Evolutionary conservation across 257 asterid species (phyloP).

Genomic region (Prunella vulgaris): DNA sequence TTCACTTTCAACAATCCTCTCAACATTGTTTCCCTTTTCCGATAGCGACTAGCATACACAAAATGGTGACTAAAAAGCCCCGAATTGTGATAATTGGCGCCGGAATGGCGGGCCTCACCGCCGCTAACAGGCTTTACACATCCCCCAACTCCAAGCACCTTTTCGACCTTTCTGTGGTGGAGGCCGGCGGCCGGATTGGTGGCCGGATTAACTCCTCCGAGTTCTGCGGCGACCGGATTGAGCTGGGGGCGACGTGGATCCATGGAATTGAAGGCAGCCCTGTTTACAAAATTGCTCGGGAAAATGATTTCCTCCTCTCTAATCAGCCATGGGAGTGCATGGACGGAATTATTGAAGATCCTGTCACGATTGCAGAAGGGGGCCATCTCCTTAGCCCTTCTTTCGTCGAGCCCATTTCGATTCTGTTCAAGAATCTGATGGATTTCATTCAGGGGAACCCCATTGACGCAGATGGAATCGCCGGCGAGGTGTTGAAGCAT

Average conservation of each 20-base stretch:
- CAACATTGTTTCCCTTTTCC: background rate
- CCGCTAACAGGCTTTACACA: slow-evolving; percentile 71
- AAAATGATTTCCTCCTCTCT: slow-evolving; percentile 35
- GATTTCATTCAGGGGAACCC: slow-evolving; percentile 55
- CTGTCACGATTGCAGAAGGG: slow-evolving; percentile 64
- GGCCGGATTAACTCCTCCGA: slow-evolving; percentile 72
- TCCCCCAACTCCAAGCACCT: slow-evolving; percentile 26
- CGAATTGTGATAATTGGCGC: slow-evolving; percentile 78
- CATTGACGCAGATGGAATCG: slow-evolving; percentile 15
- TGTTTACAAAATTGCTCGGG: slow-evolving; percentile 55
- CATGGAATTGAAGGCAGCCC: slow-evolving; percentile 88
- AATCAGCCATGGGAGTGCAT: slow-evolving; percentile 83
- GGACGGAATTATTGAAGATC: slow-evolving; percentile 47
- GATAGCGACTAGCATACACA: background rate
- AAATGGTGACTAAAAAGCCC: slow-evolving; percentile 41
- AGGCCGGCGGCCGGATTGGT: slow-evolving; percentile 75
- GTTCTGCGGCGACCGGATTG: slow-evolving; percentile 74
- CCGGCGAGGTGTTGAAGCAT: background rate
- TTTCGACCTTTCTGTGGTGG: slow-evolving; percentile 62
- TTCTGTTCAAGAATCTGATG: slow-evolving; percentile 54
- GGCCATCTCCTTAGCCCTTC: slow-evolving; percentile 43
- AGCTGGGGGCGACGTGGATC: slow-evolving; percentile 95
- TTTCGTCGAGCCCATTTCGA: slow-evolving; percentile 52
- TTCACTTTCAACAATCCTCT: slow-evolving; percentile 25
- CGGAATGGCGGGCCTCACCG: slow-evolving; percentile 88